Percentiles rank a stretch among this genome's conserved stretches.
Conservation (phyloP, 1,284 basidiomycete species). For the Phellinidium pouzarii region DNA sequence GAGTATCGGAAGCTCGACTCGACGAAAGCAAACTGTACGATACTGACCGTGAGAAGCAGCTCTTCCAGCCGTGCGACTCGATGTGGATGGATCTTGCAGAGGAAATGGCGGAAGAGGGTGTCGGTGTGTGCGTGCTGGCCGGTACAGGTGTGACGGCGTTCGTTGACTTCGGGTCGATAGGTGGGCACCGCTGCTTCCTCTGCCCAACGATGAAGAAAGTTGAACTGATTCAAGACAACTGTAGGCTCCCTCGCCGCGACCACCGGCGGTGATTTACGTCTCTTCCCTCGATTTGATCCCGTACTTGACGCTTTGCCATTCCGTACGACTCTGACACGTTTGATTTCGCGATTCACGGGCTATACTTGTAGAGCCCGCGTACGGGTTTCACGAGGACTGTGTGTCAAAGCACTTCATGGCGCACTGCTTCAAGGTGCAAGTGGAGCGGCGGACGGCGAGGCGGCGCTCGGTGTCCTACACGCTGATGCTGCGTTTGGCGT, state of each 20-base stretch:
- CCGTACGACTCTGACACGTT: slow-evolving; percentile 65
- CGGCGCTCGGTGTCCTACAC: slow-evolving; percentile 78
- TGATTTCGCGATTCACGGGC: slow-evolving; percentile 61
- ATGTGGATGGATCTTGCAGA: slow-evolving; percentile 82
- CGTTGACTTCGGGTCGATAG: slow-evolving; percentile 87
- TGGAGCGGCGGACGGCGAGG: slow-evolving; percentile 52
- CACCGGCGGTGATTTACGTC: slow-evolving; percentile 92
- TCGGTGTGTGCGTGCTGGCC: slow-evolving; percentile 88
- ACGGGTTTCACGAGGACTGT: slow-evolving; percentile 47
- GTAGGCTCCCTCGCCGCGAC: slow-evolving; percentile 60
- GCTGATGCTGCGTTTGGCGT: slow-evolving; percentile 77
- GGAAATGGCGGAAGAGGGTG: slow-evolving; percentile 83
- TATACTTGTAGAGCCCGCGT: slow-evolving; percentile 13
- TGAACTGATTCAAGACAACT: slow-evolving; percentile 2
- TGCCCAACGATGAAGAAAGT: too few relatives aligned
- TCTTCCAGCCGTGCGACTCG: slow-evolving; percentile 72
- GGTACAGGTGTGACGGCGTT: slow-evolving; percentile 65
- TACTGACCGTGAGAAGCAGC: slow-evolving; percentile 81
- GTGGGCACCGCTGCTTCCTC: slow-evolving; percentile 33
- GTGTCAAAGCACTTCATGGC: slow-evolving; percentile 68
- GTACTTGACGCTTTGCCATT: slow-evolving; percentile 64
- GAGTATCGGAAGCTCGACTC: slow-evolving; percentile 48
- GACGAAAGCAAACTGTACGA: slow-evolving; percentile 77
- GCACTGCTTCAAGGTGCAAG: slow-evolving; percentile 66
- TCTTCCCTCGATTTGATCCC: slow-evolving; percentile 84